Percentiles rank a stretch among this genome's conserved stretches.
Conservation (phyloP, 306 rosid genomes). For the Vicia faba region DNA sequence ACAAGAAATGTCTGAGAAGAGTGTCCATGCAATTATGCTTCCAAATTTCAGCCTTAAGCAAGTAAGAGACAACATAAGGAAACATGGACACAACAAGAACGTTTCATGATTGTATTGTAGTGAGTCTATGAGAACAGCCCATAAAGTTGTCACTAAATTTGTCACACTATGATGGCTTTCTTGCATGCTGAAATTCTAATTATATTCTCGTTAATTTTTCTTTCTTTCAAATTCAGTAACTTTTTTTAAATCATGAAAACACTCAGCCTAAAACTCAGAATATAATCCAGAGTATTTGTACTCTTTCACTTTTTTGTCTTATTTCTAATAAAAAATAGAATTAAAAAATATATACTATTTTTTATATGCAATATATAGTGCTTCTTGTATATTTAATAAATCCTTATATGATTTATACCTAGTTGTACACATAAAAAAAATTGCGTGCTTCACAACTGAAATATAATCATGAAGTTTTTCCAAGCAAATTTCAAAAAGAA, state of each 20-base stretch:
- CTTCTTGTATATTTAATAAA: too few species aligned
- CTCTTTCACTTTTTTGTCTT: not conserved
- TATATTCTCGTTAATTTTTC: not conserved
- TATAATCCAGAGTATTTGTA: slow-evolving; percentile 11
- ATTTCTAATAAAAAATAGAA: not conserved
- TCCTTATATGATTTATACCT: too few species aligned
- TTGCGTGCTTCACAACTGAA: too few species aligned
- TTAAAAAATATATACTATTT: too few species aligned
- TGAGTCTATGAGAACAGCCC: slow-evolving; percentile 12
- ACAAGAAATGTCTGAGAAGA: not conserved
- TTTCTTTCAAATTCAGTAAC: not conserved
- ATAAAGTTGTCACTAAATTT: slow-evolving; percentile 34
- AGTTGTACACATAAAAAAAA: too few species aligned
- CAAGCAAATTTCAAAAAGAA: too few species aligned
- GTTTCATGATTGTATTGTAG: slow-evolving; percentile 32
- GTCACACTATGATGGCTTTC: slow-evolving; percentile 45
- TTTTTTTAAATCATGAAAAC: slow-evolving; percentile 31
- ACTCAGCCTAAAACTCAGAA: not conserved
- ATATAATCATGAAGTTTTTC: too few species aligned
- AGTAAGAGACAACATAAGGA: not conserved
- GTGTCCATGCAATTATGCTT: slow-evolving; percentile 12
- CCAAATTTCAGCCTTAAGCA: not conserved
- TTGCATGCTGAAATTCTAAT: slow-evolving; percentile 2
- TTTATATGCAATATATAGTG: too few species aligned
- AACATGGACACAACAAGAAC: slow-evolving; percentile 9